Percentiles rank a stretch among this genome's conserved stretches.
Evolutionary conservation across 495 filamentous ascomycete species (phyloP).

Genomic region (Bryoglossum gracile): DNA sequence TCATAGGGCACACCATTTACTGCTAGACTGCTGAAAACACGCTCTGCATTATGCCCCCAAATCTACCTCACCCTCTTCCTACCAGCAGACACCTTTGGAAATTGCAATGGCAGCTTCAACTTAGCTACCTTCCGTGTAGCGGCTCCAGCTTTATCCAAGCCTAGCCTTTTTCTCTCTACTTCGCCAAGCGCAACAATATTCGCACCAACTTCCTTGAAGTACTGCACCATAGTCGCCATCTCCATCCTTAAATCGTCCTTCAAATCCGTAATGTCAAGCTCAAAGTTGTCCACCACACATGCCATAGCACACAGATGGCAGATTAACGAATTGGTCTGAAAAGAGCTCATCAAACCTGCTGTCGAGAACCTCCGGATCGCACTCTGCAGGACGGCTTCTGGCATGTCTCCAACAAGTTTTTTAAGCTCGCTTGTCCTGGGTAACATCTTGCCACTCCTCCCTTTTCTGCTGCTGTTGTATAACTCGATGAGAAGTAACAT

Average conservation of each 20-base stretch:
- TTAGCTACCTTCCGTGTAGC: slow-evolving; percentile 54
- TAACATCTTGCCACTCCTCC: slow-evolving; percentile 34
- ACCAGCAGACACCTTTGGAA: slow-evolving; percentile 49
- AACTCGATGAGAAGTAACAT: slow-evolving; percentile 60
- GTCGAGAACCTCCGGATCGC: slow-evolving; percentile 65
- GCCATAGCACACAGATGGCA: slow-evolving; percentile 63
- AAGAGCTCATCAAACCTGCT: slow-evolving; percentile 49
- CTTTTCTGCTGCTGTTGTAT: slow-evolving; percentile 30
- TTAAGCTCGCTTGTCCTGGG: slow-evolving; percentile 41
- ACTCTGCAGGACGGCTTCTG: slow-evolving; percentile 58
- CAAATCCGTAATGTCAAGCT: slow-evolving; percentile 68
- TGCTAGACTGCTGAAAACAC: no score
- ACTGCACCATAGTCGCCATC: slow-evolving; percentile 51
- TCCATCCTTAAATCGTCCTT: slow-evolving; percentile 74
- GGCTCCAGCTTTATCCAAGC: slow-evolving; percentile 54
- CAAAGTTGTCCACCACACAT: slow-evolving; percentile 66
- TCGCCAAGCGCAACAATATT: slow-evolving; percentile 43
- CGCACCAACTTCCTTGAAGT: slow-evolving; percentile 82
- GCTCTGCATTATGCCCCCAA: no score
- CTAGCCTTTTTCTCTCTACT: slow-evolving; percentile 37
- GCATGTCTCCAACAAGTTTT: slow-evolving; percentile 39
- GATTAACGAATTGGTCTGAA: slow-evolving; percentile 56
- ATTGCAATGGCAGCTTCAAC: slow-evolving; percentile 71
- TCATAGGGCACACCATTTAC: no score
- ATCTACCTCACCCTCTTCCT: no score